Evolutionary conservation across 2,329 filamentous ascomycete genomes (phyloP), one percentile per base, ranked within the genome.

Genomic region (Sclerotinia nivalis): DNA sequence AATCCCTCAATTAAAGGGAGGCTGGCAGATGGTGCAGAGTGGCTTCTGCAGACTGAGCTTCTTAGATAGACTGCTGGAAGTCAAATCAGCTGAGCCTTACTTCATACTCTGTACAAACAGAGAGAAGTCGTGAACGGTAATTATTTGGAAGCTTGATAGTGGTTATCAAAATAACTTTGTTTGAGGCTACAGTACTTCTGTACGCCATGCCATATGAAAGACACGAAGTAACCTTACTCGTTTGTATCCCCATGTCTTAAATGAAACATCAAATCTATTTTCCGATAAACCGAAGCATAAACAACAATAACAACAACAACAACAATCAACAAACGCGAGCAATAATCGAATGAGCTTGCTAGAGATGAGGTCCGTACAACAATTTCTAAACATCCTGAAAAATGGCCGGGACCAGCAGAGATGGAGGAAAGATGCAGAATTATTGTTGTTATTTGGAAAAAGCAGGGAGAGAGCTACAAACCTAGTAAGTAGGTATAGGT

Each of bases 261-360:
- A 62, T 25, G 45, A 49, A 62, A 25, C 20, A 25, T 49, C 13
- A 2, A 6, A 34, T 10, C n/a, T 64, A 37, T 50, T 50, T 18
- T 25, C 60, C 45, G 60, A 62, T 3, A 15, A 47, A 25, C 40
- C 47, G 31, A 47, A 50, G 60, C 5, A 18, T n/a, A 59, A 25
- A n/a, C 8, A 49, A 49, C 20, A 22, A 22, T 22, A 47, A 47
- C 45, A 47, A 47, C 9, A 52, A 52, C 50, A 54, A 31, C 6
- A 50, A 64, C 60, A 50, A 50, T 25, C 45, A 50, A 37, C 31
- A 37, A 50, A 64, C 22, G 45, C 60, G 60, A 64, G 45, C 25
- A 49, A 49, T 3, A 13, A 49, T 20, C 45, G 60, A 37, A n/a
- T 18, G 18, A 5, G 45, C 60, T 50, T 12, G 12, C 13, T 12